Evolutionary conservation across 257 asterid species (phyloP).

Genomic region (Mentha longifolia): DNA sequence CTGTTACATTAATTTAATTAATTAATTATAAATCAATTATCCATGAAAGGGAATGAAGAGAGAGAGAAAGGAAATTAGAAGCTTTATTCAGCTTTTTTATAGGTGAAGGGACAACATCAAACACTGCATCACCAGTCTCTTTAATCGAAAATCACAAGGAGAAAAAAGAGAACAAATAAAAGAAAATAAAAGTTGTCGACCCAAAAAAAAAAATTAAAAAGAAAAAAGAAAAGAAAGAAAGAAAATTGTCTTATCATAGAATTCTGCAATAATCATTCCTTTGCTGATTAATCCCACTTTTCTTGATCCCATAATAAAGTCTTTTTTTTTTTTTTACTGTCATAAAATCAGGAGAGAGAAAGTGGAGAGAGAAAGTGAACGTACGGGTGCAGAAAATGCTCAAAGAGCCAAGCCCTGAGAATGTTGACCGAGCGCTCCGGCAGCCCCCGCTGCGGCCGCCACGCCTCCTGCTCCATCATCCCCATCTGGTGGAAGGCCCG

Average conservation of each 20-base stretch:
- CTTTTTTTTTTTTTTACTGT: slow-evolving; percentile 22
- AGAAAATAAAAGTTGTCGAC: slow-evolving; percentile 28
- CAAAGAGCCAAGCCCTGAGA: slow-evolving; percentile 97
- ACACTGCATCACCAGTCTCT: slow-evolving; percentile 39
- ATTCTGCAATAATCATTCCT: slow-evolving; percentile 48
- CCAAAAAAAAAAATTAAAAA: slow-evolving; percentile 29
- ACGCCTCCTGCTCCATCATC: slow-evolving; percentile 96
- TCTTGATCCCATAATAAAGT: slow-evolving; percentile 39
- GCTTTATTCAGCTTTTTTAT: slow-evolving; percentile 52
- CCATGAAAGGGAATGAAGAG: slow-evolving; percentile 5
- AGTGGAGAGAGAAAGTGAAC: slow-evolving; percentile 30
- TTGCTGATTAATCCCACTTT: slow-evolving; percentile 36
- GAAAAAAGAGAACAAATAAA: slow-evolving; percentile 31
- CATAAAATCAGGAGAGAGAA: background rate
- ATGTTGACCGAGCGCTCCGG: slow-evolving; percentile 97
- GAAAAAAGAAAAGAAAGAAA: no score
- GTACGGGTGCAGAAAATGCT: slow-evolving; percentile 98
- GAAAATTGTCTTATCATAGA: slow-evolving; percentile 53
- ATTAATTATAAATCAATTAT: background rate
- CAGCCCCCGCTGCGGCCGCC: slow-evolving; percentile 96
- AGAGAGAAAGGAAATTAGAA: slow-evolving; percentile 17
- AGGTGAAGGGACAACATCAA: slow-evolving; percentile 40
- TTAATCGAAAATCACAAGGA: slow-evolving; percentile 43
- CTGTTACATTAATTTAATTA: background rate
- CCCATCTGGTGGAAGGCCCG: slow-evolving; percentile 94